Evolutionary conservation across 164 flowering plant genomes (phyloP), one percentile per base, ranked within the genome.

Genomic region (Berberis vulgaris): DNA sequence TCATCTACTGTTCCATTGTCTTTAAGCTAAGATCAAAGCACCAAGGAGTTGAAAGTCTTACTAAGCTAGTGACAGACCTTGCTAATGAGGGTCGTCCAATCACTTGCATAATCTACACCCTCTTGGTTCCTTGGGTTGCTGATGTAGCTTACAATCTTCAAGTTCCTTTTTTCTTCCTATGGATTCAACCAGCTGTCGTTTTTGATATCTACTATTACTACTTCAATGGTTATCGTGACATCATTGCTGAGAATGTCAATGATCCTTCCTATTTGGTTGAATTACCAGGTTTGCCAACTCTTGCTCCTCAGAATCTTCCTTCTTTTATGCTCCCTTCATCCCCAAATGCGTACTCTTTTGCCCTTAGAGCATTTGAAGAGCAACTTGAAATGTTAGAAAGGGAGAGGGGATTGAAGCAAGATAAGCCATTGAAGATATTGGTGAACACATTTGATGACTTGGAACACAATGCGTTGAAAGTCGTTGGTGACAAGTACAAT

Each of bases 341-440:
- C 1, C 42, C 67, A 3, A 39, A n/a, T 10, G 1, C 40, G 59
- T 1, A 55, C 49, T 0, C 45, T 11, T 8, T 11, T 4, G 40
- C 56, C 6, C 4, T 58, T 2, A 12, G 52, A 39, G 0, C 7
- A 1, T 44, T 72, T 9, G 9, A 53, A 60, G 64, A 82, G 2
- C 83, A 75, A 0, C 0, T 56, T 43, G 40, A 77, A 26, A 26
- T 0, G 26, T 26, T 26, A 26, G 26, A 26, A 26, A 26, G 26
- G 26, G 26, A 26, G 26, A 81, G 6, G 49, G 56, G 6, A 7
- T 47, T 1, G 68, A 75, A 10, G 71, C 78, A 0, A 69, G 9
- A 11, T 64, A 87, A 0, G 68, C 87, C 0, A 74, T 84, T 1
- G 87, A 85, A 70, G 72, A 62, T 77, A 26, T 26, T 26, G 26